A percentile compares a stretch with the other conserved stretches of the same genome.
phyloP scores from a whole-genome alignment of 352 stramenopile genomes.

The Lagenidium sp. region DNA sequence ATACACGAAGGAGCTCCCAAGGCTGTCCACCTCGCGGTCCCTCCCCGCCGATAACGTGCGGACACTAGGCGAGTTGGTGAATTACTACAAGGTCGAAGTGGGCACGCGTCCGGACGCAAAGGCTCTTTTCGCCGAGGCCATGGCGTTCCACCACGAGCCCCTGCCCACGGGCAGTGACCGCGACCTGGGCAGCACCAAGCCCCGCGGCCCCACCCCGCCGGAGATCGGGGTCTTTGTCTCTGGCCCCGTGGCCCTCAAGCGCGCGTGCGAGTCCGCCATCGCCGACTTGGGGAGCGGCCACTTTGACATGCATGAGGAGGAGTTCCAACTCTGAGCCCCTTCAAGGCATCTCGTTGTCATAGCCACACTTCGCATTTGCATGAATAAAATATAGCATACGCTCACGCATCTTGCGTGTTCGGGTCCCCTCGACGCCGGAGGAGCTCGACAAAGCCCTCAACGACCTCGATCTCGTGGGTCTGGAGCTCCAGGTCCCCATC shows the following conservation, averaged over 20 bases:
- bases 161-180: no score
- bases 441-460: no score
- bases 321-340: constrained; percentile 16
- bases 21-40: no score
- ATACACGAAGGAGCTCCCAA: no score
- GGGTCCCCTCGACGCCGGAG: no score
- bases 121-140: constrained; percentile 18
- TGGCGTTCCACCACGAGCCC: constrained; percentile 1
- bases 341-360: no score
- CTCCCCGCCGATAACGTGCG: constrained; percentile 16
- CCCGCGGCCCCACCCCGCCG: background rate
- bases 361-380: no score
- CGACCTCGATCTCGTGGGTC: no score
- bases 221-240: constrained; percentile 32
- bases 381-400: no score
- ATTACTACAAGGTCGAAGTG: background rate
- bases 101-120: constrained; percentile 14
- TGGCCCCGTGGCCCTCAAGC: constrained; percentile 24
- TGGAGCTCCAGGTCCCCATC: no score
- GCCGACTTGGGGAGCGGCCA: constrained; percentile 1
- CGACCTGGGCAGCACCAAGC: background rate
- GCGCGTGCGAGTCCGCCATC: constrained; percentile 1
- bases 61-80: background rate
- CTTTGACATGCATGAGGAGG: constrained; percentile 21
- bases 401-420: no score